These are phyloP conservation scores for Aegilops longissima DNA, from an alignment of 176 grass and related monocot genomes.

Conservation along the genomic window DNA sequence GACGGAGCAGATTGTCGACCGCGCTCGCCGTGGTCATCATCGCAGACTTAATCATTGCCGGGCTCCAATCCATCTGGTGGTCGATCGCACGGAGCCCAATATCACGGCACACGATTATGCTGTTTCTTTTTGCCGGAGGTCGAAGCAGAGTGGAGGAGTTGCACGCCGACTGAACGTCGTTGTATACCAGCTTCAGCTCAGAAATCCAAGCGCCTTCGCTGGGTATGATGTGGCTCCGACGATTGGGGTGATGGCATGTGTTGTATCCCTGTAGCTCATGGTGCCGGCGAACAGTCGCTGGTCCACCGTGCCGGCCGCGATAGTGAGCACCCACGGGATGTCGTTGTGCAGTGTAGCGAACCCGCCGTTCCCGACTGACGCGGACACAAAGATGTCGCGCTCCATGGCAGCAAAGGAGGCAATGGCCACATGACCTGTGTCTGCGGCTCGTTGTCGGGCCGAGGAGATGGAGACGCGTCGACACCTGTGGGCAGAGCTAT, in stretches of 20 bases:
- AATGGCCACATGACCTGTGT: slow-evolving; percentile 46
- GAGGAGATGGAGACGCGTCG: slow-evolving; percentile 56
- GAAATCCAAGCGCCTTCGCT: slow-evolving; percentile 12
- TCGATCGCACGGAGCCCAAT: no score
- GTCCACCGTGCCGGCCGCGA: slow-evolving; percentile 46
- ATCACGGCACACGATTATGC: no score
- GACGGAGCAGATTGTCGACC: slow-evolving; percentile 15
- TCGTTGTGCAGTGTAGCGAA: no score
- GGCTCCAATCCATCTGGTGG: slow-evolving; percentile 3
- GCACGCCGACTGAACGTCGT: background rate
- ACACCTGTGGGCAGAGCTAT: background rate
- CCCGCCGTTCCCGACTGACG: slow-evolving; percentile 26
- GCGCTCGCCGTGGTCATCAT: slow-evolving; percentile 46
- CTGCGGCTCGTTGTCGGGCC: slow-evolving; percentile 24
- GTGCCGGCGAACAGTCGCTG: slow-evolving; percentile 32
- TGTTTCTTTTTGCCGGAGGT: background rate
- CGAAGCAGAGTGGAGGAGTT: slow-evolving; percentile 3
- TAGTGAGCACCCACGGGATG: slow-evolving; percentile 50
- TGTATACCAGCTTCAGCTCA: slow-evolving; percentile 32
- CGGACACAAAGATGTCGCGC: slow-evolving; percentile 41
- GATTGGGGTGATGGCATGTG: background rate
- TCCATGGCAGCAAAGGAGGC: slow-evolving; percentile 44
- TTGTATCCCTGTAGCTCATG: slow-evolving; percentile 30
- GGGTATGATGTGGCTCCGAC: slow-evolving; percentile 35
- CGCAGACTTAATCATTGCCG: slow-evolving; percentile 33